A percentile compares a stretch with the other conserved stretches of the same genome.
These are phyloP conservation scores for Kalmusia sp. DNA, from an alignment of 2,329 filamentous ascomycete species.

Conservation along the genomic window DNA sequence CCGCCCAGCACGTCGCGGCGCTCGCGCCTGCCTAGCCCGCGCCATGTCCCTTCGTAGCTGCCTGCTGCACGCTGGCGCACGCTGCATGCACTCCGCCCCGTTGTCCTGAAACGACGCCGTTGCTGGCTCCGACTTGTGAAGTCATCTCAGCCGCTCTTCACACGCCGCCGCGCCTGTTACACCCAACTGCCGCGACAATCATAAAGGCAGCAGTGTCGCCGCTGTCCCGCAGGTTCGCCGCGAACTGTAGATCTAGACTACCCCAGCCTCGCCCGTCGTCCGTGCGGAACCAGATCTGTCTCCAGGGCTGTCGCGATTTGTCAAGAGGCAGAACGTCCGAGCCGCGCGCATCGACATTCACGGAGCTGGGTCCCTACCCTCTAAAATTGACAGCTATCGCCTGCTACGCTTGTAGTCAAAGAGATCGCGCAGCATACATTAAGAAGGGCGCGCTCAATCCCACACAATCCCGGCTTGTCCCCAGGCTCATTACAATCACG, in stretches of 20 bases:
- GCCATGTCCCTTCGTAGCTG: neutral
- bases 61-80: constrained; percentile 10
- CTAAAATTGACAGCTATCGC: no score
- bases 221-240: constrained; percentile 3
- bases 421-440: no score
- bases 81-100: constrained; percentile 15
- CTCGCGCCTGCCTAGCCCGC: neutral
- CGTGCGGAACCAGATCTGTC: neutral
- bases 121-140: constrained; percentile 16
- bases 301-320: neutral
- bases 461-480: no score
- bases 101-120: constrained; percentile 24
- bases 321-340: no score
- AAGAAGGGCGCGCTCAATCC: no score
- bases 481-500: no score
- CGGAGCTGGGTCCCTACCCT: no score
- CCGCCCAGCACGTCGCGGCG: no score
- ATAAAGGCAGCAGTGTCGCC: neutral
- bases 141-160: constrained; percentile 15
- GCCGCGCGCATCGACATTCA: no score
- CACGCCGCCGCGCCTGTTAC: constrained; percentile 9
- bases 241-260: constrained; percentile 1
- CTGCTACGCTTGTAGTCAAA: no score
- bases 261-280: neutral
- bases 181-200: constrained; percentile 11